Evolutionary conservation across 768 basidiomycete genomes (phyloP), one percentile per base, ranked within the genome.

Genomic region (Suillus brevipes): DNA sequence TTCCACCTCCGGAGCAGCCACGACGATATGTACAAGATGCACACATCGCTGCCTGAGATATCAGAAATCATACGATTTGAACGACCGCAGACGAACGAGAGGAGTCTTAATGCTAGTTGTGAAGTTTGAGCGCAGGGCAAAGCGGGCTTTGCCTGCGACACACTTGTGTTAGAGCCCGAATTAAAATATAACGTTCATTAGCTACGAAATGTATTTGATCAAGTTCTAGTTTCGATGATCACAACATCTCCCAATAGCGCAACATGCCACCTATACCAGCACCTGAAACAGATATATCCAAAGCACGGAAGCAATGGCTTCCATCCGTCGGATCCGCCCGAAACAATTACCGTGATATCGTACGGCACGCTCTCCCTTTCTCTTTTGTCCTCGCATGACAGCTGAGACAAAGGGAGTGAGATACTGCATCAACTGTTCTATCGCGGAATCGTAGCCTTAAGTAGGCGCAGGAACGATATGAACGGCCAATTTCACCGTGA

Each of bases 1-100:
- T 77, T 74, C 68, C 71, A 68, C 49, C 74, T 77, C 5, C 66
- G 61, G 28, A 52, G 67, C 31, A 71, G 70, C 36, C 67, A 72
- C 42, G 50, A 36, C 47, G 45, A 59, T 20, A 4, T 4, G 18
- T 14, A 42, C 18, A 40, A 59, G 25, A 28, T 2, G 12, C 20
- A 34, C 20, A 13, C 34, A 3, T 8, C 40, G 20, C 13, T 6
- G 6, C 2, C 3, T n/a, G n/a, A n/a, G 9, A 28, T 42, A 3
- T 6, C 25, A 12, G 40, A 20, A 42, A 4, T 0, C 42, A 31
- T 59, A 0, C 38, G 13, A 2, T 31, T 20, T 59, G 12, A 0
- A 42, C 58, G 6, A 13, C 25, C 28, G 18, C 38, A 59, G 10
- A 42, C 25, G 3, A 31, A 14, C 6, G 58, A 28, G 58, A 28